Percentiles rank a stretch among this genome's conserved stretches.
These are phyloP conservation scores for Passiflora organensis DNA, from an alignment of 345 rosid genomes.

Conservation along the genomic window DNA sequence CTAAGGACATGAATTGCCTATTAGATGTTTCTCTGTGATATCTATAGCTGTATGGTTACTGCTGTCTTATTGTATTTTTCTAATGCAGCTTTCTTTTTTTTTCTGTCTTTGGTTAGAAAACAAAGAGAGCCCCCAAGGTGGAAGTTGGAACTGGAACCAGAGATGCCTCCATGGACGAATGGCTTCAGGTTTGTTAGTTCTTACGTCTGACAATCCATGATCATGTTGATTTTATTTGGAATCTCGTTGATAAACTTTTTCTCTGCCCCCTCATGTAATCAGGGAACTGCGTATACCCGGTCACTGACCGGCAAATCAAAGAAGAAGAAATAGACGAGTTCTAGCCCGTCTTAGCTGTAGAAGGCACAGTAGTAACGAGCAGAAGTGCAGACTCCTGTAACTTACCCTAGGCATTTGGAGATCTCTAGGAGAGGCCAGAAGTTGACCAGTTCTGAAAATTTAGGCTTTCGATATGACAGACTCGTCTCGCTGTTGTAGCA, in stretches of 20 bases:
- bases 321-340: conserved; percentile 63
- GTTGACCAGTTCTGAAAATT: conserved; percentile 26
- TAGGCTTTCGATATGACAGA: conserved; percentile 26
- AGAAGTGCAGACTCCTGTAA: conserved; percentile 23
- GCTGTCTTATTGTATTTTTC: neutral
- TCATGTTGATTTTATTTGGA: neutral
- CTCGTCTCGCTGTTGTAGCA: conserved; percentile 37
- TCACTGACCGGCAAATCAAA: conserved; percentile 52
- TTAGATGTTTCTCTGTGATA: too few relatives aligned
- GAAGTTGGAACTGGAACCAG: conserved; percentile 73
- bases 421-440: conserved; percentile 14
- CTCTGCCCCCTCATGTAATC: conserved; percentile 5
- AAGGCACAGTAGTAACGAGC: conserved; percentile 14
- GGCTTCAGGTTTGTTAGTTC: conserved; percentile 68
- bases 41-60: too few relatives aligned
- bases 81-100: neutral
- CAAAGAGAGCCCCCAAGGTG: conserved; percentile 71
- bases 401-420: conserved; percentile 27
- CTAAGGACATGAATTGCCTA: too few relatives aligned
- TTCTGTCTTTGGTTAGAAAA: conserved; percentile 46
- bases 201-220: neutral
- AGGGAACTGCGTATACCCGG: conserved; percentile 74
- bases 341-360: conserved; percentile 7
- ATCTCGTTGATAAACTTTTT: neutral
- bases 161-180: conserved; percentile 79